These are phyloP conservation scores for Ilex paraguariensis DNA, from an alignment of 305 asterid genomes.

Conservation along the genomic window DNA sequence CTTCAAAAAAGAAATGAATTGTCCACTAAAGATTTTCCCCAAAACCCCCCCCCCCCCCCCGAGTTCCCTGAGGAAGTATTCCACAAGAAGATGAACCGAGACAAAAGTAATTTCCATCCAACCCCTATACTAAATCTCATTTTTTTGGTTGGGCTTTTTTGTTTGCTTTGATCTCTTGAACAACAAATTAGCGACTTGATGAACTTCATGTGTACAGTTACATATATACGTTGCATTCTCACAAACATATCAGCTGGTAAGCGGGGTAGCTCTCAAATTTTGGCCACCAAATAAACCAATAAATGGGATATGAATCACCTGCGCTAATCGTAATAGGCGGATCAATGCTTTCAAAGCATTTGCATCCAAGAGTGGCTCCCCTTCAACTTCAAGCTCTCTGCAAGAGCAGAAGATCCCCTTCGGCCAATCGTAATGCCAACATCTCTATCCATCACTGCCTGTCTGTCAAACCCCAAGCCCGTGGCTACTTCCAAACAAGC, in stretches of 20 bases:
- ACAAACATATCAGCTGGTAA: background rate
- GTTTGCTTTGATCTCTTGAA: too few species aligned
- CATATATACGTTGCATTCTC: too few species aligned
- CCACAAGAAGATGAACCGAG: too few species aligned
- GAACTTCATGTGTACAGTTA: too few species aligned
- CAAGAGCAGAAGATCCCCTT: constrained; percentile 62
- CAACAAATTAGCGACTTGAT: too few species aligned
- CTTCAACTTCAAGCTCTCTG: constrained; percentile 80
- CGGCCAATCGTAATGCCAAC: constrained; percentile 90
- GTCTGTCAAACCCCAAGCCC: constrained; percentile 91
- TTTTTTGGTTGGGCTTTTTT: too few species aligned
- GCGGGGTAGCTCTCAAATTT: background rate
- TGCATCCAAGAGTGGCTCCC: constrained; percentile 94
- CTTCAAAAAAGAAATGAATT: too few species aligned
- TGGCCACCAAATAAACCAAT: background rate
- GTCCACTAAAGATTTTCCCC: too few species aligned
- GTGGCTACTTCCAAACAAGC: constrained; percentile 91
- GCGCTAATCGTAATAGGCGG: constrained; percentile 85
- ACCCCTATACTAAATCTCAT: too few species aligned
- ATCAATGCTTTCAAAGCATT: constrained; percentile 87
- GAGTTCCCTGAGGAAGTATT: too few species aligned
- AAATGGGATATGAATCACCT: constrained; percentile 39
- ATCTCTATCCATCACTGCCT: constrained; percentile 85
- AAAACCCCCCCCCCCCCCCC: too few species aligned
- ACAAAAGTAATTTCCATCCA: too few species aligned